Percentiles rank a stretch among this genome's conserved stretches.
Evolutionary conservation across 2,329 filamentous ascomycete species (phyloP).

Genomic region (Periconia sp.): DNA sequence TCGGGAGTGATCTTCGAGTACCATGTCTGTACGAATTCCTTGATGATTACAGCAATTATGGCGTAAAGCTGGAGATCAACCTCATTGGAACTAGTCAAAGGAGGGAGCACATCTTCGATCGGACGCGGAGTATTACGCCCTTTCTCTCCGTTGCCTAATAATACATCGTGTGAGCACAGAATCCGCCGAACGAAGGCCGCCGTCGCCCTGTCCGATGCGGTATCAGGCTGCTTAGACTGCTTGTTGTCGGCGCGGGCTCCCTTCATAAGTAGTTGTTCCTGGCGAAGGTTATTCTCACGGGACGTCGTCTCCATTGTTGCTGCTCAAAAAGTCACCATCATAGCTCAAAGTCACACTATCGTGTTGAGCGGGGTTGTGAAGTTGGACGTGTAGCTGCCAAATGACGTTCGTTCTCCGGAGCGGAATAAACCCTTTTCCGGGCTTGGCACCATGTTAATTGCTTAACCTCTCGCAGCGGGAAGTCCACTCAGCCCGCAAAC

Average conservation of each 20-base stretch:
- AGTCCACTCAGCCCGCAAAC: neutral
- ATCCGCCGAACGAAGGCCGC: conserved; percentile 77
- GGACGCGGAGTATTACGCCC: conserved; percentile 62
- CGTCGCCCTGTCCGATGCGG: conserved; percentile 76
- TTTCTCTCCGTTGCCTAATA: conserved; percentile 54
- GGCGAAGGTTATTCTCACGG: conserved; percentile 21
- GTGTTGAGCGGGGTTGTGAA: neutral
- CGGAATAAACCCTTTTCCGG: conserved; percentile 7
- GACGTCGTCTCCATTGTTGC: conserved; percentile 32
- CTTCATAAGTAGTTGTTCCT: conserved; percentile 24
- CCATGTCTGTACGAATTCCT: conserved; percentile 91
- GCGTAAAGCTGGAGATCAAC: conserved; percentile 93
- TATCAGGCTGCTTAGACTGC: conserved; percentile 25
- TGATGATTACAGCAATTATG: conserved; percentile 83
- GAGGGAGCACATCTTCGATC: conserved; percentile 81
- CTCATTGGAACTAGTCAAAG: conserved; percentile 90
- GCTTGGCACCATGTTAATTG: conserved; percentile 5
- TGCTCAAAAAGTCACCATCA: conserved; percentile 19
- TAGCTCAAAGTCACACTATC: neutral
- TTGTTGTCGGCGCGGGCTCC: conserved; percentile 13
- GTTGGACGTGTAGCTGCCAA: neutral
- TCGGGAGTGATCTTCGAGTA: conserved; percentile 92
- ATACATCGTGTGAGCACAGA: conserved; percentile 69
- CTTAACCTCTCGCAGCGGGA: neutral
- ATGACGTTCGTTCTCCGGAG: conserved; percentile 9